Base-by-base conservation (phyloP, 148 eudicot species). In the Persicaria maculosa region DNA sequence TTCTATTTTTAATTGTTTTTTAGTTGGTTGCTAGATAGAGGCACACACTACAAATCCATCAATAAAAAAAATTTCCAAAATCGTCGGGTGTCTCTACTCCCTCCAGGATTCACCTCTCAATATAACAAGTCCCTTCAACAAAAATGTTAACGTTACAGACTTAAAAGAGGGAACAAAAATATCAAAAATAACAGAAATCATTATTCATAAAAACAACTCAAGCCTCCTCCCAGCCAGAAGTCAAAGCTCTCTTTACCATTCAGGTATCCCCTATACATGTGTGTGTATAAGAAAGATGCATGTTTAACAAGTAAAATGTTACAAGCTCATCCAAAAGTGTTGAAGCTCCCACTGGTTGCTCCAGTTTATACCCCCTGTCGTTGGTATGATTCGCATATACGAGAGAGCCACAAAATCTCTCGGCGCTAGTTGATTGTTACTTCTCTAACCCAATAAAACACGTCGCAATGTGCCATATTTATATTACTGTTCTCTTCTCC, bases 241-340 rank as follows among this genome's bases (percentile, higher is more conserved):
- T 45, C 25, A 44, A 17, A 19, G 36, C 73, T 48, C 73, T 71
- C 31, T 71, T 71, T 48, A 71, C 73, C 73, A 59, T 22, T n/a
- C 15, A 52, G 10, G 9, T 71, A 71, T 44, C 73, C 73, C 19
- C 52, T 48, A 17, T 45, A 71, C 43, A 71, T 71, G 43, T 48
- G 43, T 47, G 40, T 44, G 40, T 45, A 71, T 71, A 71, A 44
- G 19, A 71, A 71, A 17, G 72, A 68, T 12, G 47, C 46, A 36
- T 44, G 44, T 43, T 67, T 36, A 12, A 44, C 71, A 67, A 36
- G 71, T 45, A n/a, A 43, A 69, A 69, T 44, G 5, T 16, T 48
- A 46, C 44, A 44, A 69, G 36, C 22, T 50, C 75, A 73, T 79
- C 76, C 88, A 84, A 87, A 89, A 87, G 65, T 76, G 78, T 80